Conservation (phyloP, 1,139 yeast genomes). For the Pichia sp. region DNA sequence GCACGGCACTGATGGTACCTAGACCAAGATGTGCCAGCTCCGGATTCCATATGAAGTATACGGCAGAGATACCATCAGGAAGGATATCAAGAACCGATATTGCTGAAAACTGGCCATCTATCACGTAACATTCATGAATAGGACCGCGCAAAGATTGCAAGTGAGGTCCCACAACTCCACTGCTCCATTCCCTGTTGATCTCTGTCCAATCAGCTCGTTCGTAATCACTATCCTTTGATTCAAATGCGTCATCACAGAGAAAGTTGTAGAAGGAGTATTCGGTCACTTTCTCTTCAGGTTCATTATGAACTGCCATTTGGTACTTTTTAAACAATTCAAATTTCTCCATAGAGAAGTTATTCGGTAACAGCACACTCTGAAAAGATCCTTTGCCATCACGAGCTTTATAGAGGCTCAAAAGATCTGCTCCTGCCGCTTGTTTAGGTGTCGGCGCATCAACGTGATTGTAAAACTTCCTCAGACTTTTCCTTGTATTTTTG, state of each 20-base stretch:
- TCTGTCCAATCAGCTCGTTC: conserved; percentile 17
- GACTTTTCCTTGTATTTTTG: conserved; percentile 61
- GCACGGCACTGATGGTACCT: conserved; percentile 71
- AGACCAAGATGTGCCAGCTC: conserved; percentile 62
- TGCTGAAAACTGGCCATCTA: conserved; percentile 59
- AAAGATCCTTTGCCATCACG: conserved; percentile 5
- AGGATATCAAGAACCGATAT: conserved; percentile 72
- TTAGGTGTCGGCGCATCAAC: conserved; percentile 32
- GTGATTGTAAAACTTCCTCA: conserved; percentile 53
- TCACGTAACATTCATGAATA: conserved; percentile 72
- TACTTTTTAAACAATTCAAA: conserved; percentile 60
- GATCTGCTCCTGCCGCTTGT: conserved; percentile 12
- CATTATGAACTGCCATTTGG: conserved; percentile 64
- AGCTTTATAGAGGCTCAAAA: conserved; percentile 2
- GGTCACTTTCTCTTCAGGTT: conserved; percentile 40
- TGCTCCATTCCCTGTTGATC: conserved; percentile 30
- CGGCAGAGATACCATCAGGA: conserved; percentile 74
- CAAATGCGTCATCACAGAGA: conserved; percentile 65
- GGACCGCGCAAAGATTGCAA: conserved; percentile 35
- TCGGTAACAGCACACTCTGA: conserved; percentile 36
- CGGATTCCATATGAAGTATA: conserved; percentile 87
- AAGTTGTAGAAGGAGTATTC: conserved; percentile 50
- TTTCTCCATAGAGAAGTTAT: conserved; percentile 52
- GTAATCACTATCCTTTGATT: conserved; percentile 24
- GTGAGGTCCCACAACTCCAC: conserved; percentile 5